Conservation (phyloP, 2,329 filamentous ascomycete genomes). For the Epichloe coenophiala region DNA sequence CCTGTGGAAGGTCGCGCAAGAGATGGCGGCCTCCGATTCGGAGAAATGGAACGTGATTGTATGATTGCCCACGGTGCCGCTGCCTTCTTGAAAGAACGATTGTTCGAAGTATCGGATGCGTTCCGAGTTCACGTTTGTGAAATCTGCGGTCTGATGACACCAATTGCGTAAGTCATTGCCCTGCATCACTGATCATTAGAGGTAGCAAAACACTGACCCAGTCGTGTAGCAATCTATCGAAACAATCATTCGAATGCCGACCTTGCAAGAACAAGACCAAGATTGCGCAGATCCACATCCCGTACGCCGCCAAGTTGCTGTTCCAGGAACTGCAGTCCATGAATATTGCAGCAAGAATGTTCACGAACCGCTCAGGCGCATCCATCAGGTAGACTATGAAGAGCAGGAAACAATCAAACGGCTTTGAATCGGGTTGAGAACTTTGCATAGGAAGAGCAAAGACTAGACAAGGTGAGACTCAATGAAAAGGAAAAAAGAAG, state of each 20-base stretch:
- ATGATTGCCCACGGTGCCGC: slow-evolving; percentile 99
- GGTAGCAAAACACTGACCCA: slow-evolving; percentile 19
- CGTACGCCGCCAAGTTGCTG: slow-evolving; percentile 91
- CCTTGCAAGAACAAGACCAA: slow-evolving; percentile 99
- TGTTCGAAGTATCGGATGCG: slow-evolving; percentile 95
- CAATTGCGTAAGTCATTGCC: slow-evolving; percentile 73
- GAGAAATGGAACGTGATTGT: slow-evolving; percentile 99
- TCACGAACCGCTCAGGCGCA: slow-evolving; percentile 70
- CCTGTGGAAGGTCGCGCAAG: slow-evolving; percentile 96
- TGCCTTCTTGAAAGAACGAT: slow-evolving; percentile 89
- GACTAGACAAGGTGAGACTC: neutral
- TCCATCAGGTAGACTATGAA: slow-evolving; percentile 42
- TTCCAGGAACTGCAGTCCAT: slow-evolving; percentile 97
- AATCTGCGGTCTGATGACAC: slow-evolving; percentile 97
- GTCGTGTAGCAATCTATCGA: slow-evolving; percentile 65
- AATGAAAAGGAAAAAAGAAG: neutral
- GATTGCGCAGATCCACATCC: slow-evolving; percentile 95
- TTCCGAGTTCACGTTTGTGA: slow-evolving; percentile 98
- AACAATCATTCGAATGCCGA: slow-evolving; percentile 90
- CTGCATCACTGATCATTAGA: neutral
- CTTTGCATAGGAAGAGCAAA: neutral
- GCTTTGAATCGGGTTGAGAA: neutral
- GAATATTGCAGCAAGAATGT: slow-evolving; percentile 98
- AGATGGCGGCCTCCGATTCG: slow-evolving; percentile 96
- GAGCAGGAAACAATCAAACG: no score